Percentiles rank a stretch among this genome's conserved stretches.
Evolutionary conservation across 345 rosid species (phyloP).

Genomic region (Ailanthus altissimus): DNA sequence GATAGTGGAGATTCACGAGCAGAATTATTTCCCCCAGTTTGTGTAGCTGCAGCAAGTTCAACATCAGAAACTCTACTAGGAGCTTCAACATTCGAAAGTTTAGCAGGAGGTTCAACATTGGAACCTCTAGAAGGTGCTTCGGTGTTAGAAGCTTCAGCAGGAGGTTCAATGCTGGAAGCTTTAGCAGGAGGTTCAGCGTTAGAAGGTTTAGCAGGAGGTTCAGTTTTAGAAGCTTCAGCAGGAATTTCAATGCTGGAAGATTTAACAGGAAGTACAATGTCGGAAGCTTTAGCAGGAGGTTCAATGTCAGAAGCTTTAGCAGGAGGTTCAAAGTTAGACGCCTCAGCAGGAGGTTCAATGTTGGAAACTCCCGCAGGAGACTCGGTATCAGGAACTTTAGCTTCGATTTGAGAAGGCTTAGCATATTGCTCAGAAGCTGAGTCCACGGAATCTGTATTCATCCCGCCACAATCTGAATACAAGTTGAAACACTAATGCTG

Average conservation of each 20-base stretch:
- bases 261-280: slow-evolving; percentile 17
- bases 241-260: slow-evolving; percentile 22
- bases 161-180: slow-evolving; percentile 7
- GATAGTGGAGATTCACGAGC: slow-evolving; percentile 38
- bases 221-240: slow-evolving; percentile 5
- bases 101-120: slow-evolving; percentile 7
- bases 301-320: slow-evolving; percentile 23
- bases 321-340: slow-evolving; percentile 23
- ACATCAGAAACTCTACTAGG: slow-evolving; percentile 21
- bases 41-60: slow-evolving; percentile 36
- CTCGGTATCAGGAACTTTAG: slow-evolving; percentile 18
- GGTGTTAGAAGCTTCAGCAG: slow-evolving; percentile 6
- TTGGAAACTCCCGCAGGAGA: slow-evolving; percentile 16
- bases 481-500: slow-evolving; percentile 4
- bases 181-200: slow-evolving; percentile 20
- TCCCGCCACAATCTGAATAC: slow-evolving; percentile 17
- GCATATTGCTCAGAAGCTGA: slow-evolving; percentile 33
- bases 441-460: slow-evolving; percentile 49
- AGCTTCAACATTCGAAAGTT: slow-evolving; percentile 21
- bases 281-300: slow-evolving; percentile 25
- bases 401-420: background rate
- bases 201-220: slow-evolving; percentile 5
- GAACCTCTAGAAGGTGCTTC: slow-evolving; percentile 20
- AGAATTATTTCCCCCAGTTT: slow-evolving; percentile 24
- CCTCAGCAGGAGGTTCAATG: slow-evolving; percentile 23